phyloP scores from a whole-genome alignment of 441 rosid genomes.

The Croton laevigatus region DNA sequence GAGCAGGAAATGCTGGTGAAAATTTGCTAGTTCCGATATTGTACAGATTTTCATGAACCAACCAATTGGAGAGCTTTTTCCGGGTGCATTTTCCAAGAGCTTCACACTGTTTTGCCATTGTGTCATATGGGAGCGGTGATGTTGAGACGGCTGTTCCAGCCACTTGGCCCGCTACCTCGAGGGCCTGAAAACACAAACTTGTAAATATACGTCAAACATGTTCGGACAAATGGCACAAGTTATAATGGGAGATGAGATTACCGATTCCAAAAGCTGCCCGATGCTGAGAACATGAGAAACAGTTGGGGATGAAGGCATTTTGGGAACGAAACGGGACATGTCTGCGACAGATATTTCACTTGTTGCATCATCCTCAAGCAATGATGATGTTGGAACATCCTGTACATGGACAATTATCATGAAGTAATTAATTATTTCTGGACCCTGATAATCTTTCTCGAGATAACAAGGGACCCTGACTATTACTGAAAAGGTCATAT shows the following conservation, averaged over 20 bases:
- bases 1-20: conserved; percentile 29
- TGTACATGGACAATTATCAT: conserved; percentile 26
- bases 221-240: not conserved
- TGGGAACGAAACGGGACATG: conserved; percentile 7
- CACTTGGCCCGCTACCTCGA: conserved; percentile 93
- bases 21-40: conserved; percentile 25
- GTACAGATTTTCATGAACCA: conserved; percentile 61
- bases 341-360: conserved; percentile 75
- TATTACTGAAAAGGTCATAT: conserved; percentile 3
- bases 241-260: conserved; percentile 25
- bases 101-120: conserved; percentile 86
- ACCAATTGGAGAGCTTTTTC: conserved; percentile 90
- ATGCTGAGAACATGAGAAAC: conserved; percentile 71
- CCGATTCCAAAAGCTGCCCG: conserved; percentile 91
- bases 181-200: conserved; percentile 53
- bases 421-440: too few relatives aligned
- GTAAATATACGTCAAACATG: not conserved
- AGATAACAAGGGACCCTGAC: not conserved
- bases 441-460: not conserved
- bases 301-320: conserved; percentile 47
- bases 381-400: conserved; percentile 56
- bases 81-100: conserved; percentile 75
- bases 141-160: conserved; percentile 73
- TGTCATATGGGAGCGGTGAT: conserved; percentile 80
- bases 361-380: conserved; percentile 60